Evolutionary conservation across 495 filamentous ascomycete species (phyloP), one percentile per base, ranked within the genome.

Genomic region (Glutinoglossum americanum): DNA sequence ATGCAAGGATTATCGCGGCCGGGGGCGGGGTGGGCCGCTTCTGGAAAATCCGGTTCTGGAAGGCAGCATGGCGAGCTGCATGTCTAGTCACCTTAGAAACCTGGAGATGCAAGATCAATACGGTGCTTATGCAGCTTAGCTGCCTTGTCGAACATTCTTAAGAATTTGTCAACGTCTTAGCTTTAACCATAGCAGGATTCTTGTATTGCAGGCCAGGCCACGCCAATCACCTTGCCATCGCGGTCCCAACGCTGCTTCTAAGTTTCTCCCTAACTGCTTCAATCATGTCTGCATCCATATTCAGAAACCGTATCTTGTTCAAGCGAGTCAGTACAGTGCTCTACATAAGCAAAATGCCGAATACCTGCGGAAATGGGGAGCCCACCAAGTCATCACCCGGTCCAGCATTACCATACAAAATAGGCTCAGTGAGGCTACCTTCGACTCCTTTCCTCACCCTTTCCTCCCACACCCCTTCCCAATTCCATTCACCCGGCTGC

Each of bases 381-480:
- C 74, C 63, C 72, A 89, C 83, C 68, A 83, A 70, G 60, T 90
- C 84, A 65, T 89, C 80, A 3, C 75, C 70, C n/a, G 73, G 74
- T 44, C 69, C 69, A 37, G 73, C 68, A 59, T 72, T 73, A 26
- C 85, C 86, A 71, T 78, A 95, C 51, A 95, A 66, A 17, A 83
- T 82, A 4, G 79, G 69, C 60, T 95, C 88, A 2, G 85, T 83
- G 56, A 82, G 69, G 65, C 85, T 89, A n/a, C 73, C 75, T 51
- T 83, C 75, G 26, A 94, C 76, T 30, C 84, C 84, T 66, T 79
- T 80, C 65, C 79, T 81, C 1, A 89, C 87, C 37, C 89, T 75
- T 57, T 85, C 79, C 60, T 87, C 84, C 89, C 89, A 95, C 8
- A 95, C 89, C 0, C 88, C 89, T 67, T 94, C 87, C 89, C 89